phyloP scores from a whole-genome alignment of 2,329 filamentous ascomycete species.

The Verticillium zaregamsianum region DNA sequence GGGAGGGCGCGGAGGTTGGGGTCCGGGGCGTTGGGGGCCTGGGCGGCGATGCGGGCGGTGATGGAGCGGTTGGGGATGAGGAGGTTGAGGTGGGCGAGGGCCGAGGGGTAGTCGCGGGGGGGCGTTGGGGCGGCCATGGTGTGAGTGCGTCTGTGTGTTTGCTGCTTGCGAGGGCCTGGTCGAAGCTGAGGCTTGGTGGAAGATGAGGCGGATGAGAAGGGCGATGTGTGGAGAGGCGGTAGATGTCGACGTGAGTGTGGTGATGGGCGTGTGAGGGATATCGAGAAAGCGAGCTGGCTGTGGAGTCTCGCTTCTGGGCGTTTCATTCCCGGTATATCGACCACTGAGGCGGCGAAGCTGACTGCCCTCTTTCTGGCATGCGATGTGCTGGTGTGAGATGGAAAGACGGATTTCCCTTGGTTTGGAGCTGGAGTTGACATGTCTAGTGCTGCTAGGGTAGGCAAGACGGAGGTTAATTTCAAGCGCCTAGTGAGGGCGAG shows the following conservation, averaged over 20 bases:
- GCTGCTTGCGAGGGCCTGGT: not conserved
- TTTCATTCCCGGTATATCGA: not conserved
- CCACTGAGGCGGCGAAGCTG: no score
- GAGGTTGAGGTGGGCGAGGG: constrained; percentile 10
- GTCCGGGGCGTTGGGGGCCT: constrained; percentile 46
- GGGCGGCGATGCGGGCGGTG: constrained; percentile 23
- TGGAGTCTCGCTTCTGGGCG: not conserved
- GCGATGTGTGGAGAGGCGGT: not conserved
- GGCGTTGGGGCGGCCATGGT: not conserved
- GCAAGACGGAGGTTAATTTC: no score
- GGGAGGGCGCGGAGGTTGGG: constrained; percentile 73
- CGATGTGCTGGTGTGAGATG: no score
- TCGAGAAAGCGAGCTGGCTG: not conserved
- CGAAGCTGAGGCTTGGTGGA: not conserved
- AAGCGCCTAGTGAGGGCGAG: no score
- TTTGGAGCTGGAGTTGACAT: no score
- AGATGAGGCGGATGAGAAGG: not conserved
- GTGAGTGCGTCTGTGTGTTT: not conserved
- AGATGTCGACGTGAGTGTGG: not conserved
- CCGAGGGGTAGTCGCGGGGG: constrained; percentile 9
- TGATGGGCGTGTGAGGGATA: not conserved
- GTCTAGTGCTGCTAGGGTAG: no score
- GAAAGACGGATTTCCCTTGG: no score
- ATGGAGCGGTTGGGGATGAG: constrained; percentile 13
- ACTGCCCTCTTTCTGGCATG: no score